Evolutionary conservation across 306 rosid genomes (phyloP).

Genomic region (Vigna angularis): DNA sequence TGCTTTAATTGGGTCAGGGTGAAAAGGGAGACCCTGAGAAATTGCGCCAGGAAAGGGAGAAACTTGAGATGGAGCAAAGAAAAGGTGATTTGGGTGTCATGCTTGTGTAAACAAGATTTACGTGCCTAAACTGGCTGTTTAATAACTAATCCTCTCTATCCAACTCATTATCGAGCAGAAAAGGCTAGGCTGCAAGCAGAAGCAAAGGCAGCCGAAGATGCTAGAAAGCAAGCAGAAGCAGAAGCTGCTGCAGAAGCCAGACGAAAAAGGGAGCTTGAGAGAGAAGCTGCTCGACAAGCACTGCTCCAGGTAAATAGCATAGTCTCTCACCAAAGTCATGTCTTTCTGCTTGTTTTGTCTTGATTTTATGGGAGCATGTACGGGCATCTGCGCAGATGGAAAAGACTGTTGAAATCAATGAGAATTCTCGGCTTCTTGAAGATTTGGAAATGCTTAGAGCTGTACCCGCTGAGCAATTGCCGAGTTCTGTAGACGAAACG

Average conservation of each 20-base stretch:
- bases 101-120: slow-evolving; percentile 25
- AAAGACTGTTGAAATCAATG: slow-evolving; percentile 84
- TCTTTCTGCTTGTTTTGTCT: not conserved
- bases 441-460: slow-evolving; percentile 83
- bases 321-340: slow-evolving; percentile 29
- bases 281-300: slow-evolving; percentile 92
- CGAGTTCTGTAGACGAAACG: slow-evolving; percentile 68
- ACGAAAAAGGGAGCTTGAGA: slow-evolving; percentile 80
- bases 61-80: slow-evolving; percentile 70
- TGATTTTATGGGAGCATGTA: slow-evolving; percentile 45
- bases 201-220: slow-evolving; percentile 91
- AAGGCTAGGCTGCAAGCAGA: slow-evolving; percentile 84
- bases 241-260: slow-evolving; percentile 86
- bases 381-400: slow-evolving; percentile 68
- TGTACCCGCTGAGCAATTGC: slow-evolving; percentile 66
- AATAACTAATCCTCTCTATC: slow-evolving; percentile 20
- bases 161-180: slow-evolving; percentile 56
- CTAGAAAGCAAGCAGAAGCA: slow-evolving; percentile 69
- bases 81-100: slow-evolving; percentile 54
- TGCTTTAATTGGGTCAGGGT: slow-evolving; percentile 56
- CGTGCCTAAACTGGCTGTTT: slow-evolving; percentile 22
- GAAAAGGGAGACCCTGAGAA: slow-evolving; percentile 88
- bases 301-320: slow-evolving; percentile 68
- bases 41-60: slow-evolving; percentile 73
- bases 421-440: slow-evolving; percentile 76